Evolutionary conservation across 805 yeast genomes (phyloP).

Genomic region (Candida manassasensis): DNA sequence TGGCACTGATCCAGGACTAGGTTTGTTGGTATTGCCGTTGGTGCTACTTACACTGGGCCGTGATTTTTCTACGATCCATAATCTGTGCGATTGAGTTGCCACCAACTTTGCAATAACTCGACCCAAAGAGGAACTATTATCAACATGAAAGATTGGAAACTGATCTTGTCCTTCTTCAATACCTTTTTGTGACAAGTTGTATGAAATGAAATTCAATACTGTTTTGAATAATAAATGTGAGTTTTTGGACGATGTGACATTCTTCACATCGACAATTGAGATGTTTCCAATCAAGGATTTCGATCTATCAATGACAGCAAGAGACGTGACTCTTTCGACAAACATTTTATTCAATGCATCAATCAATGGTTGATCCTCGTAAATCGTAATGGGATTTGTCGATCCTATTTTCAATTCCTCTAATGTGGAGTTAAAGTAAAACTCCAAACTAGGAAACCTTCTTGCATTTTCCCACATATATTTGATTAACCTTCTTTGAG

Average conservation of each 20-base stretch:
- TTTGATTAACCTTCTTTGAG: conserved; percentile 83
- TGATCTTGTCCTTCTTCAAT: conserved; percentile 93
- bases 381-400: conserved; percentile 65
- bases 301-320: conserved; percentile 86
- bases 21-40: no score
- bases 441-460: conserved; percentile 76
- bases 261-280: conserved; percentile 88
- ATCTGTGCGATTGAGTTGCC: conserved; percentile 89
- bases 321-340: conserved; percentile 74
- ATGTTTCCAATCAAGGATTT: conserved; percentile 82
- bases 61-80: conserved; percentile 65
- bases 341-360: conserved; percentile 88
- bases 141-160: conserved; percentile 93
- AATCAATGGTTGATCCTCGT: conserved; percentile 81
- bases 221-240: conserved; percentile 76
- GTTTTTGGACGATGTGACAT: conserved; percentile 82
- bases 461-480: conserved; percentile 93
- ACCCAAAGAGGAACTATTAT: conserved; percentile 71
- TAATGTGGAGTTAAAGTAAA: conserved; percentile 61
- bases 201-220: conserved; percentile 82
- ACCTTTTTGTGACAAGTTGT: conserved; percentile 83
- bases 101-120: conserved; percentile 91
- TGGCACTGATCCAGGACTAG: conserved; percentile 10
- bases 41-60: conserved; percentile 2
- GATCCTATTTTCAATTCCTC: conserved; percentile 75